Evolutionary conservation across 805 yeast genomes (phyloP), one percentile per base, ranked within the genome.

Genomic region (Lachancea sp.): DNA sequence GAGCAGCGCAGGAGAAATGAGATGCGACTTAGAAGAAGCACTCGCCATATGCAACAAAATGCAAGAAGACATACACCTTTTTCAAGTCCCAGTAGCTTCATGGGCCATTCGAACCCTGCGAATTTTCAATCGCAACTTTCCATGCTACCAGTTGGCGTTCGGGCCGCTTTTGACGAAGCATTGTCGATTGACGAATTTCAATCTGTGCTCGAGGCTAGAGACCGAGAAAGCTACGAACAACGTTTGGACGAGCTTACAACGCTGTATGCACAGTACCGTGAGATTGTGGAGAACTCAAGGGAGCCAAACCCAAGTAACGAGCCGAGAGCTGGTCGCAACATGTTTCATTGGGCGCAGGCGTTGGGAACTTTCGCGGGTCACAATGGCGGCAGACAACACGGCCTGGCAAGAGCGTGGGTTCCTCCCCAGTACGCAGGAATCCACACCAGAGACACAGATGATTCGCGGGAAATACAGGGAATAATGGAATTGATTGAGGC

Each of bases 401-500:
- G 18, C 31, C 20, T 25, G 4, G 25, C 20, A 25, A 22, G 39
- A 15, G 9, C 39, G 11, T 25, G 39, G 39, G 20, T 25, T 3
- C 39, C 31, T 7, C 31, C 39, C 3, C 16, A 16, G 5, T 36
- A 13, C 19, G 19, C 19, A 3, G 19, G 15, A 10, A 22, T 22
- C 10, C 16, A 32, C 10, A 33, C 29, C 19, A 25, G 31, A 26
- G 40, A 20, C 20, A 8, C 22, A 8, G 47, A 44, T 29, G 58
- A 54, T 22, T 56, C 49, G 32, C 54, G 46, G 29, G 48, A 55
- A 16, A 63, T 66, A 7, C 63, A 59, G 46, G 51, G 52, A 41
- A 58, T 62, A 27, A 56, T 63, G n/a, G 52, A 54, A 30, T 55
- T 61, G 56, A 62, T 63, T 38, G 64, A 63, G 49, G 59, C 54